Evolutionary conservation across 2,329 filamentous ascomycete genomes (phyloP), one percentile per base, ranked within the genome.

Genomic region (Trichoderma simmonsii): DNA sequence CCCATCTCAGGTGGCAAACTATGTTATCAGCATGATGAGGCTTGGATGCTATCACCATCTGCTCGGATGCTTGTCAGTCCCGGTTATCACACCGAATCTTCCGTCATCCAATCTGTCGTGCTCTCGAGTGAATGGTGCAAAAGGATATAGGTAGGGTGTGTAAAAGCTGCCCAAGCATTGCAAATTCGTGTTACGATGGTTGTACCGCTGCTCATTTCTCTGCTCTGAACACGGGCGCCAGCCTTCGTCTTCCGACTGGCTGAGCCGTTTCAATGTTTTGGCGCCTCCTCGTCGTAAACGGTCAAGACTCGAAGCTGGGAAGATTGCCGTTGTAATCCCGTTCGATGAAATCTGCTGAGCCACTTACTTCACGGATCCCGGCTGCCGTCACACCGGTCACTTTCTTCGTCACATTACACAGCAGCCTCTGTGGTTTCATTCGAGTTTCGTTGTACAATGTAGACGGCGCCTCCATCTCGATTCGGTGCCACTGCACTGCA

Each of bases 381-480:
- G 36, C 32, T 54, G 56, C 28, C n/a, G 57, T 61, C 66, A 69
- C 66, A 69, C 66, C 66, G 57, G 57, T 61, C 39, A 15, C 14
- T 30, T 30, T 43, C 15, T 15, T 21, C 56, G 48, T 69, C 66
- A 69, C 66, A 59, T 69, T 39, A 51, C 66, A 69, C 66, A 24
- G 9, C 66, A 9, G 30, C 26, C 26, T 28, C 18, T 61, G n/a
- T 39, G 18, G 57, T 69, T 69, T 69, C 57, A 69, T 69, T 69
- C 39, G 39, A 62, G n/a, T 8, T 36, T 61, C 36, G 24, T 34
- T 43, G 34, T 15, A 26, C 36, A 56, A 68, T 56, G 65, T 57
- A 24, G 51, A 60, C 48, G 51, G 43, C 51, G 34, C 32, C 32
- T 34, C 34, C 51, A 67, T 67, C 64, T 51, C 64, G 64, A 67